Evolutionary conservation across 441 rosid species (phyloP), one percentile per base, ranked within the genome.

Genomic region (Adansonia gregorii): DNA sequence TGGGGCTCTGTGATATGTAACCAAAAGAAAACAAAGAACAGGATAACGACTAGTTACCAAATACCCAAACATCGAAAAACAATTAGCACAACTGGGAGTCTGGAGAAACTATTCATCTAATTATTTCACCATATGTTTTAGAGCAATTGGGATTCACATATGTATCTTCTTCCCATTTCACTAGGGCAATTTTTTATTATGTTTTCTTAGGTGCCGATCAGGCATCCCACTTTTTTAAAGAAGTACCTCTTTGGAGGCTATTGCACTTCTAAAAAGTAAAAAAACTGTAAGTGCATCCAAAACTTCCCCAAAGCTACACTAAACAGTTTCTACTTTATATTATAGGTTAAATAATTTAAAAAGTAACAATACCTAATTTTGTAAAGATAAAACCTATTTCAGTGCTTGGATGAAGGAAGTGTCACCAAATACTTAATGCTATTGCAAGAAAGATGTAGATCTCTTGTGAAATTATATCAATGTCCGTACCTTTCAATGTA

Each of bases 401-500:
- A 27, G 41, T 64, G 59, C 79, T 11, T 60, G 24, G 58, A 45
- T 12, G 49, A 66, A 15, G 14, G n/a, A 74, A 61, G 52, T 59
- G 64, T 56, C 73, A 75, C 11, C 0, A 41, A 58, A 73, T 45
- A 63, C 43, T n/a, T 3, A 65, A 17, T 41, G 64, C 1, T 31
- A 72, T 35, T 71, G 74, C 64, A 51, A 77, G 56, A 79, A 65
- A 64, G 11, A 76, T 39, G 56, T 39, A 48, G 35, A 20, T 60
- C 14, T 58, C 15, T 19, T 14, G 59, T 49, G 51, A 72, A 14
- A 41, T 46, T 4, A 80, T 58, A 70, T 31, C 20, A 68, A 78
- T 72, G 24, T 43, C 80, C 20, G 70, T 83, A 92, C 99, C 99
- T 88, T 75, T 94, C 84, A 78, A 95, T 95, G 79, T 95, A 95